Conservation (phyloP, 2,329 filamentous ascomycete genomes). For the Pyricularia sp. region DNA sequence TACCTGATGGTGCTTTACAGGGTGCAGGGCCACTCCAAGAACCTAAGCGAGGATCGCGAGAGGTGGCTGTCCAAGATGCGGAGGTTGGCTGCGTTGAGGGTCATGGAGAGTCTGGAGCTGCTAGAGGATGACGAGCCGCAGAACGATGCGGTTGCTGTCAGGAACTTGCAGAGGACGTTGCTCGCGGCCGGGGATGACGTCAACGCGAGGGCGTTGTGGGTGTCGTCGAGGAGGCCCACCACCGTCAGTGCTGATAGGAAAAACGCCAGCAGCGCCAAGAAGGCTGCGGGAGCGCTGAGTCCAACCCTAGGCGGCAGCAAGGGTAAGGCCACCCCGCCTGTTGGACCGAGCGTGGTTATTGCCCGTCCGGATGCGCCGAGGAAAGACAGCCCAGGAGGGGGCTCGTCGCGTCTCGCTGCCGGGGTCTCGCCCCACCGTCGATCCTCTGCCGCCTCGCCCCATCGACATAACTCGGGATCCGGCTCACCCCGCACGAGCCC, state of each 20-base stretch:
- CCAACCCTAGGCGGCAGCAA: background rate
- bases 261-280: background rate
- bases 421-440: background rate
- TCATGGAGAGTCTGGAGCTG: slow-evolving; percentile 2
- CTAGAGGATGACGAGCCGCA: slow-evolving; percentile 2
- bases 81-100: background rate
- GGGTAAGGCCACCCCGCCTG: background rate
- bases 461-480: background rate
- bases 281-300: background rate
- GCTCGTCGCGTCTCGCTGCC: background rate
- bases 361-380: background rate
- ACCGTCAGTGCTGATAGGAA: background rate
- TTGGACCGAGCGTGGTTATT: background rate
- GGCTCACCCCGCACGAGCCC: background rate
- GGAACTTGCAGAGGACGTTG: slow-evolving; percentile 1
- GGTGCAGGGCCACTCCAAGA: background rate
- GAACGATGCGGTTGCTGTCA: background rate
- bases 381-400: background rate
- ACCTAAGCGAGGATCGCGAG: background rate
- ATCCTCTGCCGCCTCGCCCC: background rate
- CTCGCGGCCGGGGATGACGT: slow-evolving; percentile 1
- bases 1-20: slow-evolving; percentile 2
- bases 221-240: background rate
- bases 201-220: background rate
- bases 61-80: background rate